A percentile compares a stretch with the other conserved stretches of the same genome.
Conservation (phyloP, 2,329 filamentous ascomycete genomes). For the Penicillium polonicum region DNA sequence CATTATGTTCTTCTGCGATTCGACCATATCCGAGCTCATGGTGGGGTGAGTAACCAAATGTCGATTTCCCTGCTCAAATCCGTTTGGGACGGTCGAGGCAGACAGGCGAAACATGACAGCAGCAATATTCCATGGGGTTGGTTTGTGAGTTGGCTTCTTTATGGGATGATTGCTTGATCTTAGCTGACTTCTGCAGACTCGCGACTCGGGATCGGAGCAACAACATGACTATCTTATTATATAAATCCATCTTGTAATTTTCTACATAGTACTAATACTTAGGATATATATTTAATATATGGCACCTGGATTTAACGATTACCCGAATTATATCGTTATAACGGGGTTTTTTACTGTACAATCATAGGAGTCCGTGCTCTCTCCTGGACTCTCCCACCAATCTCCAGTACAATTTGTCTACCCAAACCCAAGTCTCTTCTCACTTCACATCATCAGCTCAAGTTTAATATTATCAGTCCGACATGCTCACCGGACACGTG, state of each 20-base stretch:
- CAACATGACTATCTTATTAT: constrained; percentile 35
- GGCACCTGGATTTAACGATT: no score
- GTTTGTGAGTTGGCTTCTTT: constrained; percentile 24
- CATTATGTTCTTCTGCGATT: constrained; percentile 32
- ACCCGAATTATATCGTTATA: no score
- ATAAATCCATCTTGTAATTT: constrained; percentile 2
- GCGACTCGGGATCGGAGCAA: constrained; percentile 19
- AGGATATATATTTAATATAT: no score
- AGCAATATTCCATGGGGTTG: constrained; percentile 29
- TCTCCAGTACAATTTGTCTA: no score
- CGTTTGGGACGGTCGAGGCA: constrained; percentile 29
- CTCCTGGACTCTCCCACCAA: no score
- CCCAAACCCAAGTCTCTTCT: no score
- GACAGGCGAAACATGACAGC: constrained; percentile 19
- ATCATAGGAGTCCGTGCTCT: no score
- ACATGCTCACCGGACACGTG: no score
- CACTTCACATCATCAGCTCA: no score
- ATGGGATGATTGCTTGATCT: not conserved
- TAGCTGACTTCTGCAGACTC: constrained; percentile 19
- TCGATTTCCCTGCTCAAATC: constrained; percentile 24
- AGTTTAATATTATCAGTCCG: no score
- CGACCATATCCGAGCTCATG: constrained; percentile 26
- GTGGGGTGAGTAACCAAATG: constrained; percentile 26
- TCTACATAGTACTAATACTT: no score
- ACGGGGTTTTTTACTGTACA: no score